A percentile compares a stretch with the other conserved stretches of the same genome.
Evolutionary conservation across 148 eudicot species (phyloP).

Genomic region (Agrostemma githago): DNA sequence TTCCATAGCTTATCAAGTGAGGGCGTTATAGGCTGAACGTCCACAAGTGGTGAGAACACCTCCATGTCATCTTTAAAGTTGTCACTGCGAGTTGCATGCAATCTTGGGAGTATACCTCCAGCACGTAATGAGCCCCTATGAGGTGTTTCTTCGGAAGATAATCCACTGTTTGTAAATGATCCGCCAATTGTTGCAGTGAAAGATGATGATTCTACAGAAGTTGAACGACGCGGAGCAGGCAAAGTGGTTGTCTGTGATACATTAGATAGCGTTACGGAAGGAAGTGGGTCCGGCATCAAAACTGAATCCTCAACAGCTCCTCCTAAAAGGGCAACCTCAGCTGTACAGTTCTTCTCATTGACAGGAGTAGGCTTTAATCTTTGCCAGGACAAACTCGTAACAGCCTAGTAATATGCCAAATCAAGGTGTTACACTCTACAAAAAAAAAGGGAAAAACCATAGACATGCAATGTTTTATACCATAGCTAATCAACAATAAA

Average conservation of each 20-base stretch:
- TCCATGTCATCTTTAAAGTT: slow-evolving; percentile 93
- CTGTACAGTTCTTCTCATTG: slow-evolving; percentile 64
- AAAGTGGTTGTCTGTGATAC: slow-evolving; percentile 41
- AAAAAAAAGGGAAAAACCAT: neutral
- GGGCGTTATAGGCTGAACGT: slow-evolving; percentile 84
- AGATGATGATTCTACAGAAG: slow-evolving; percentile 49
- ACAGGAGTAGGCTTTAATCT: slow-evolving; percentile 73
- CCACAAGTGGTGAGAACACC: slow-evolving; percentile 93
- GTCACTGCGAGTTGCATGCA: slow-evolving; percentile 63
- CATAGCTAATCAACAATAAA: slow-evolving; percentile 4
- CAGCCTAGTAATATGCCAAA: slow-evolving; percentile 51
- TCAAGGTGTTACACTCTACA: neutral
- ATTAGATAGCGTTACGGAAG: slow-evolving; percentile 51
- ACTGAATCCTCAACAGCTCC: slow-evolving; percentile 82
- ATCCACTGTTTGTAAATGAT: slow-evolving; percentile 28
- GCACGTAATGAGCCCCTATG: slow-evolving; percentile 47
- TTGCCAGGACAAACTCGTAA: slow-evolving; percentile 92
- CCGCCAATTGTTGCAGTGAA: slow-evolving; percentile 35
- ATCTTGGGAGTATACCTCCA: slow-evolving; percentile 64
- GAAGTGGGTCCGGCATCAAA: slow-evolving; percentile 96
- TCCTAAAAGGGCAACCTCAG: slow-evolving; percentile 79
- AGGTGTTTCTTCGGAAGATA: slow-evolving; percentile 58
- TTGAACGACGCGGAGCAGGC: slow-evolving; percentile 53
- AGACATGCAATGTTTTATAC: neutral
- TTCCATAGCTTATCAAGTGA: slow-evolving; percentile 78